These are phyloP conservation scores for Halophytophthora polymorphica DNA, from an alignment of 352 stramenopile genomes.

Conservation along the genomic window DNA sequence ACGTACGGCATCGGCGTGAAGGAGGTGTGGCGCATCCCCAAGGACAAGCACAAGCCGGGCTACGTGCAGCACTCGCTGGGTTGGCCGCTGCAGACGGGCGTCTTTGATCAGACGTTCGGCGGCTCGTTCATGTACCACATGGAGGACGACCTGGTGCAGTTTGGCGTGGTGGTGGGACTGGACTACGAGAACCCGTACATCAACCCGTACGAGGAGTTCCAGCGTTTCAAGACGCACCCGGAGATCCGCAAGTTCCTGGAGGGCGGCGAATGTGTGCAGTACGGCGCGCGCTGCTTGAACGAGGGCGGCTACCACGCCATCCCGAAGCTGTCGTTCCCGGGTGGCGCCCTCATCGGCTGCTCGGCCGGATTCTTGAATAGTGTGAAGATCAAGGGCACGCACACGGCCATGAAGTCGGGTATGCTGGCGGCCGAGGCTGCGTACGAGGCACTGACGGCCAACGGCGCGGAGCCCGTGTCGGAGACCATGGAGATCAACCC, in stretches of 20 bases:
- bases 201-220: constrained; percentile 98
- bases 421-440: constrained; percentile 96
- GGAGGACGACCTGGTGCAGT: constrained; percentile 93
- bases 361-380: constrained; percentile 98
- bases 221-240: constrained; percentile 98
- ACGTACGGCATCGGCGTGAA: constrained; percentile 99
- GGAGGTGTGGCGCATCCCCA: constrained; percentile 92
- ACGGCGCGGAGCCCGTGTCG: constrained; percentile 52
- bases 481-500: constrained; percentile 72
- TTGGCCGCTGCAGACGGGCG: constrained; percentile 93
- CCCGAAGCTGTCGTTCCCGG: constrained; percentile 98
- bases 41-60: constrained; percentile 93
- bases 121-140: constrained; percentile 99
- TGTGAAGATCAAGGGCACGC: constrained; percentile 99
- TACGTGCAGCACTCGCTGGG: constrained; percentile 98
- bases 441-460: constrained; percentile 84
- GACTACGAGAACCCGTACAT: constrained; percentile 99
- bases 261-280: constrained; percentile 96
- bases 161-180: constrained; percentile 96
- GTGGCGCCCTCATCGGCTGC: constrained; percentile 95
- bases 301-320: constrained; percentile 97
- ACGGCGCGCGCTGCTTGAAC: constrained; percentile 94
- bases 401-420: constrained; percentile 98
- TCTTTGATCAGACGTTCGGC: constrained; percentile 95
- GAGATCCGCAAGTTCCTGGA: constrained; percentile 92